Evolutionary conservation across 495 filamentous ascomycete species (phyloP).

Genomic region (Daldinia concentrica): DNA sequence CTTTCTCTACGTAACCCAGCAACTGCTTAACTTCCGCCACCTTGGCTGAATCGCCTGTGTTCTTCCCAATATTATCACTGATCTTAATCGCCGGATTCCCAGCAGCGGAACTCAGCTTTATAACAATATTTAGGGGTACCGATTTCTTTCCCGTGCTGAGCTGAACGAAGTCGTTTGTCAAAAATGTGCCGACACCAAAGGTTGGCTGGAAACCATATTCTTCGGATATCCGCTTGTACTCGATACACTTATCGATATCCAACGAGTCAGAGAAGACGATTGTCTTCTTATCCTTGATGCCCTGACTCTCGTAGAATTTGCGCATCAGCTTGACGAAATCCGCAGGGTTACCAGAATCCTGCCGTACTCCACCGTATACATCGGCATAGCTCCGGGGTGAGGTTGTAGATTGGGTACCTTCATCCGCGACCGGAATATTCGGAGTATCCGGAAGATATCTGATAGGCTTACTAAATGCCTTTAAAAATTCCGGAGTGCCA

Average conservation of each 20-base stretch:
- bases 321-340: constrained; percentile 84
- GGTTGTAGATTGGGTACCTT: constrained; percentile 8
- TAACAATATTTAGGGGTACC: constrained; percentile 95
- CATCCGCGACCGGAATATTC: constrained; percentile 23
- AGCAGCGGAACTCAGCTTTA: constrained; percentile 87
- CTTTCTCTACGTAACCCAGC: constrained; percentile 84
- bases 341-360: constrained; percentile 92
- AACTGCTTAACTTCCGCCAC: constrained; percentile 84
- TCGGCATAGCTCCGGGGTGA: constrained; percentile 76
- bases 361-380: constrained; percentile 85
- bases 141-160: constrained; percentile 78
- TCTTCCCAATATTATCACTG: constrained; percentile 96
- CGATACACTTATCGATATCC: constrained; percentile 87
- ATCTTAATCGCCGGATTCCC: constrained; percentile 92
- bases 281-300: constrained; percentile 83
- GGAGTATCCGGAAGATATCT: constrained; percentile 41
- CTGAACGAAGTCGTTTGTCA: constrained; percentile 90
- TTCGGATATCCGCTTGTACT: constrained; percentile 86
- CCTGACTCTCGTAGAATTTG: constrained; percentile 80
- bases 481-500: constrained; percentile 88
- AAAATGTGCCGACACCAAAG: constrained; percentile 94
- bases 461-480: constrained; percentile 77
- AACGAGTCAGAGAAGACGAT: constrained; percentile 98
- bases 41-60: constrained; percentile 83
- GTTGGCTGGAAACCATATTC: constrained; percentile 80